Base-by-base conservation (phyloP, 495 filamentous ascomycete genomes). In the Hypoxylon fuscum region DNA sequence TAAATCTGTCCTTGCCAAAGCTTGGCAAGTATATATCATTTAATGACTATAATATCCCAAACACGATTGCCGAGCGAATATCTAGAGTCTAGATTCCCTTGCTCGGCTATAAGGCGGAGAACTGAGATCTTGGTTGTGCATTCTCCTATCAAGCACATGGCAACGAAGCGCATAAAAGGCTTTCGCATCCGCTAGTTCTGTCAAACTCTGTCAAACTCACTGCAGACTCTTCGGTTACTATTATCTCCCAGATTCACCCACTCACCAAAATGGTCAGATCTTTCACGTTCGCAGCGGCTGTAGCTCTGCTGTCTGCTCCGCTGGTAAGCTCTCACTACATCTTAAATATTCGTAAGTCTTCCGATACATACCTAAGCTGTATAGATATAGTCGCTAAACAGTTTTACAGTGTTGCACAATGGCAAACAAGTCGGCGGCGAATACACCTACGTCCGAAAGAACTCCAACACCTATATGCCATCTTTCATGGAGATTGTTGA, bases 391-490 rank as follows among this genome's bases (percentile, higher is more conserved):
- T 15, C 12, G 18, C 55, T 59, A 51, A 59, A 27, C 11, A 38
- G 22, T 27, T 34, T 38, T 2, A 32, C 18, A 67, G 64, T 75
- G 25, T 64, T 70, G 56, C 73, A 75, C 68, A 78, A 78, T 65
- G 75, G 69, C 65, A 62, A 74, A 46, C 49, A 57, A 9, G 56
- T 73, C 14, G 74, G 75, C 23, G 68, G 69, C 42, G 75, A 76
- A 49, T 77, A 77, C 68, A 73, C 73, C 2, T 77, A 77, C 60
- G 59, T 76, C 51, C 68, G 74, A 34, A 62, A 59, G 50, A 76
- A 76, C 70, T 55, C 38, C 59, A 77, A 77, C 69, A 68, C 62
- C 21, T 77, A 77, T 68, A 75, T 73, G 70, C 76, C 76, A 9
- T 68, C 73, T 23, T 76, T 75, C 69, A 67, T 59, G 35, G 76